Percentiles rank a stretch among this genome's conserved stretches.
Conservation (phyloP, 495 filamentous ascomycete species). For the Aspergillus saccharolyticus region DNA sequence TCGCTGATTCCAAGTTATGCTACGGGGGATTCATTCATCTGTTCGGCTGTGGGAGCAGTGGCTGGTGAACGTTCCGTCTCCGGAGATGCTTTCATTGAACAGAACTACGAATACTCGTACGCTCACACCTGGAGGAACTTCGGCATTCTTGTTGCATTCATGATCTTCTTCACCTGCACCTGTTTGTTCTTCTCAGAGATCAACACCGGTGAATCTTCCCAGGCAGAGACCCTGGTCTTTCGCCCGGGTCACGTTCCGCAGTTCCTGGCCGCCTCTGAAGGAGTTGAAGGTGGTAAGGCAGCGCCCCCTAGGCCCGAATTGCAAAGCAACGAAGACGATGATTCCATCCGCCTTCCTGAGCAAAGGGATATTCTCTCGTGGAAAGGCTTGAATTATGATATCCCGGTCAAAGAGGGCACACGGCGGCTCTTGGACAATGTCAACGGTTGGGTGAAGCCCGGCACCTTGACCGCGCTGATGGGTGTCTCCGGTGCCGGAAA, state of each 20-base stretch:
- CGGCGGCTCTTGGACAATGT: conserved; percentile 55
- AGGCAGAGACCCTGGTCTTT: conserved; percentile 33
- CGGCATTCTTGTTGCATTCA: conserved; percentile 57
- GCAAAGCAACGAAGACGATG: conserved; percentile 20
- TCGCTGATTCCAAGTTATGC: conserved; percentile 35
- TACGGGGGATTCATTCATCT: conserved; percentile 38
- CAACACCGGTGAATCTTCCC: conserved; percentile 27
- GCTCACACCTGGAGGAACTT: conserved; percentile 59
- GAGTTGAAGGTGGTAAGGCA: conserved; percentile 15
- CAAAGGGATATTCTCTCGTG: conserved; percentile 62
- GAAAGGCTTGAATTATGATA: conserved; percentile 64
- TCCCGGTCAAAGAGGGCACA: conserved; percentile 51
- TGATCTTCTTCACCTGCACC: conserved; percentile 47
- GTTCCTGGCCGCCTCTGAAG: conserved; percentile 18
- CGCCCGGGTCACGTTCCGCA: conserved; percentile 31
- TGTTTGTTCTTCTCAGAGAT: conserved; percentile 36
- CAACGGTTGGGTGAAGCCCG: conserved; percentile 61
- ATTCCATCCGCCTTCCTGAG: conserved; percentile 41
- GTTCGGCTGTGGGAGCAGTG: conserved; percentile 47
- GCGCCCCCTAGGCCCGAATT: conserved; percentile 14
- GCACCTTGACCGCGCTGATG: conserved; percentile 61
- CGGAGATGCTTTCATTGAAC: conserved; percentile 47
- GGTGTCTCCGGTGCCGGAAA: conserved; percentile 58
- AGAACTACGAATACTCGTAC: conserved; percentile 48
- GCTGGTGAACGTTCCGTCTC: conserved; percentile 44